These are phyloP conservation scores for Rhododendron vialii DNA, from an alignment of 148 eudicot genomes.

Conservation along the genomic window DNA sequence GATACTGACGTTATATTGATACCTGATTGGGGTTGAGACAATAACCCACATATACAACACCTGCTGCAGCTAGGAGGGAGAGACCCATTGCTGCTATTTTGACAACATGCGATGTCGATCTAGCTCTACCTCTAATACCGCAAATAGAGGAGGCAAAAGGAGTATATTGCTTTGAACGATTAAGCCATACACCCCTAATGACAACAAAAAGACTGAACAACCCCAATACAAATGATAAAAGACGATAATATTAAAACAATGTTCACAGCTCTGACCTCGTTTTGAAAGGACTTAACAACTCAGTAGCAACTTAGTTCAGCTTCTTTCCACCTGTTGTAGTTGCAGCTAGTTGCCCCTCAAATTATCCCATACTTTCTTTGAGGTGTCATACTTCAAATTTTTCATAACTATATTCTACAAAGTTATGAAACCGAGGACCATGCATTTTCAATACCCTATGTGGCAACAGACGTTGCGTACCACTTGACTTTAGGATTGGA, in stretches of 20 bases:
- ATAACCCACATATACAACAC: neutral
- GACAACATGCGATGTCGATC: neutral
- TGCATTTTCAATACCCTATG: neutral
- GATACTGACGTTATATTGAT: neutral
- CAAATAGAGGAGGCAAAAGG: neutral
- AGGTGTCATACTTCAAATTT: too few species aligned
- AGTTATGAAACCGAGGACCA: neutral
- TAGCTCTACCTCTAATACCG: neutral
- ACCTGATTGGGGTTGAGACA: neutral
- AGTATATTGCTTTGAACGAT: neutral
- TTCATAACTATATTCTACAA: neutral
- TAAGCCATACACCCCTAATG: neutral
- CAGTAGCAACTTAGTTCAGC: neutral
- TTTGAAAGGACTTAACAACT: neutral
- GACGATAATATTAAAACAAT: neutral
- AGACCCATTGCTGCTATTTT: neutral
- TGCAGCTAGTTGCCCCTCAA: neutral
- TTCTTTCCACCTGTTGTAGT: neutral
- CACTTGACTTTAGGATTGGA: neutral
- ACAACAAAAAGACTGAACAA: neutral
- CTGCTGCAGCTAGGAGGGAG: neutral
- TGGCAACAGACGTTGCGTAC: neutral
- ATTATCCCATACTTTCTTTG: too few species aligned
- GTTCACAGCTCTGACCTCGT: neutral
- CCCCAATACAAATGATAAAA: neutral